Base-by-base conservation (phyloP, 345 rosid genomes). In the Salix koriyanagi region DNA sequence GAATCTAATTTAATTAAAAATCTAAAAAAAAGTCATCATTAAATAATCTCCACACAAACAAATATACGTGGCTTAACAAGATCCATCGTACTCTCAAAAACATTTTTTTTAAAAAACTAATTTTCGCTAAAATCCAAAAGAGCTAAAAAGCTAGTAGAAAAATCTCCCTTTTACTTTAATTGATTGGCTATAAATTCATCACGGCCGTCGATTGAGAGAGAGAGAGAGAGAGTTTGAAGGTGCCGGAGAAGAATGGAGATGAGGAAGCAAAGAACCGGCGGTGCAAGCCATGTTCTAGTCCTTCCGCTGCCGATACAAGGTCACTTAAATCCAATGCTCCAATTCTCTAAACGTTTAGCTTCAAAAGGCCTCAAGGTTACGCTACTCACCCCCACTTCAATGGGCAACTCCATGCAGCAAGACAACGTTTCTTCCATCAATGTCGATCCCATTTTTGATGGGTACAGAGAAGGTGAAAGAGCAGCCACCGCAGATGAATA, bases 261-360 rank as follows among this genome's bases (percentile, higher is more conserved):
- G 37, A 68, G 61, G 54, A 32, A 56, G 1, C 14, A 23, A 37
- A 72, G 30, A 39, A 19, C n/a, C 13, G 14, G 26, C 3, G 10
- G 19, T 26, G 32, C 34, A 66, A 37, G 62, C 14, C 83, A 79
- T 25, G 80, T 79, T 7, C 52, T 79, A 12, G 78, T 77, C 6
- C 15, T 83, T 25, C 74, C 85, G 0, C 65, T 72, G 50, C 80
- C 78, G 1, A 37, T n/a, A 4, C 83, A 79, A 60, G 85, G 85
- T n/a, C 85, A 83, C 66, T 64, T 83, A 18, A 83, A 79, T 74
- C 85, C 85, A 10, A 74, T 83, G 75, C 70, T 83, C 69, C 83
- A 79, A 56, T 79, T 83, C 74, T 68, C 71, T 8, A 83, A 83
- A 30, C 78, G 83, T 26, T 52, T 83, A 56, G 79, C 79, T 34